Evolutionary conservation across 495 filamentous ascomycete species (phyloP).

Genomic region (Penicillium silybi): DNA sequence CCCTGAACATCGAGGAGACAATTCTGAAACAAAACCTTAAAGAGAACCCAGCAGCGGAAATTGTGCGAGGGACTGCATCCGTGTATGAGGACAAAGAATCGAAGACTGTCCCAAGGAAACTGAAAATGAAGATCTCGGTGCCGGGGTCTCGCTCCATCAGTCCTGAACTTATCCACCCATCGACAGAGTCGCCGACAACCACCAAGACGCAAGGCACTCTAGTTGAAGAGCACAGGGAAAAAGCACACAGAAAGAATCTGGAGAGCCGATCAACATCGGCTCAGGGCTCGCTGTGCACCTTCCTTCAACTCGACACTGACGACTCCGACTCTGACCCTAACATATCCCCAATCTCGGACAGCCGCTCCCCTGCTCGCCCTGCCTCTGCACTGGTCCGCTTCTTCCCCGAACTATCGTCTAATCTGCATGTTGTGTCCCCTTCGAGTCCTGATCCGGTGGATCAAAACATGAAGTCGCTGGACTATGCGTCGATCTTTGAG

Average conservation of each 20-base stretch:
- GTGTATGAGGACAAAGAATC: not conserved
- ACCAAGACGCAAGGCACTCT: not conserved
- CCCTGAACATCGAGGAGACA: not conserved
- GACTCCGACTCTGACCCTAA: constrained; percentile 22
- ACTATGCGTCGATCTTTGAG: constrained; percentile 8
- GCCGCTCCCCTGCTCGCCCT: constrained; percentile 8
- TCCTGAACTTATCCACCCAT: not conserved
- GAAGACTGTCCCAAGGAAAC: not conserved
- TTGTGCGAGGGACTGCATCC: not conserved
- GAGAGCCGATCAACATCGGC: constrained; percentile 6
- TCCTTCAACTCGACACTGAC: constrained; percentile 15
- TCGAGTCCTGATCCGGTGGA: not conserved
- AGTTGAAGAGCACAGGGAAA: not conserved
- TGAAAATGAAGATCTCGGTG: not conserved
- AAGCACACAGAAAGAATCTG: not conserved
- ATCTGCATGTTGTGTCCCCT: constrained; percentile 27
- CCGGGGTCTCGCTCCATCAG: not conserved
- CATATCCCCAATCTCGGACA: constrained; percentile 30
- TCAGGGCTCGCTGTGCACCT: constrained; percentile 7
- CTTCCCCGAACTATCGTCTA: constrained; percentile 31
- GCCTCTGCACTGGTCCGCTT: constrained; percentile 21
- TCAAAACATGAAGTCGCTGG: constrained; percentile 5
- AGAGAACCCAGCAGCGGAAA: not conserved
- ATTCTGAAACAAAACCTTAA: not conserved
- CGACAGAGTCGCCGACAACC: not conserved